A percentile compares a stretch with the other conserved stretches of the same genome.
Conservation (phyloP, 441 rosid genomes). For the Codiaeum variegatum region DNA sequence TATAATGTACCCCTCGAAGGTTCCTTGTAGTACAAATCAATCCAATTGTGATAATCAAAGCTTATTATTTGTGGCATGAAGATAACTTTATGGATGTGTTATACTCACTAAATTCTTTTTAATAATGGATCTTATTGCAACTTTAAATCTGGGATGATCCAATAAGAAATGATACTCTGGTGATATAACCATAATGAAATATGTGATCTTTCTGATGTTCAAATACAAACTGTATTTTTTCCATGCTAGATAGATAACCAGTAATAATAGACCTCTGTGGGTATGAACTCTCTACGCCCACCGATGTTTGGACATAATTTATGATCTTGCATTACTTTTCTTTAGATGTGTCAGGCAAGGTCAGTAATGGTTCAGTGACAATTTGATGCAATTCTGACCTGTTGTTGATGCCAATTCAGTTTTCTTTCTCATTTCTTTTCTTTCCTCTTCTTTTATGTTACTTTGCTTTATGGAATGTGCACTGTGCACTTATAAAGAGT, state of each 20-base stretch:
- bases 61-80: neutral
- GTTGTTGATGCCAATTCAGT: neutral
- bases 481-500: conserved; percentile 12
- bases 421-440: neutral
- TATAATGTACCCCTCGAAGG: neutral
- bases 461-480: neutral
- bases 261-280: neutral
- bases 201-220: neutral
- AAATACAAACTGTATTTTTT: neutral
- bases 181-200: too few species aligned
- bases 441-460: neutral
- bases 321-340: neutral
- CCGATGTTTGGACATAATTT: neutral
- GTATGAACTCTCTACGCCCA: neutral
- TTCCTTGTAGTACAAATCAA: neutral
- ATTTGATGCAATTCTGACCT: neutral
- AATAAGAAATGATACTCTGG: too few species aligned
- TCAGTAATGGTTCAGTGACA: neutral
- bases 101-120: too few species aligned
- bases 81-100: neutral
- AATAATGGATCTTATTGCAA: too few species aligned
- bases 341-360: neutral
- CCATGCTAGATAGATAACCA: neutral
- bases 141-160: too few species aligned
- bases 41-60: neutral